phyloP scores from a whole-genome alignment of 169 alveolate genomes.

The Neospora caninum region DNA sequence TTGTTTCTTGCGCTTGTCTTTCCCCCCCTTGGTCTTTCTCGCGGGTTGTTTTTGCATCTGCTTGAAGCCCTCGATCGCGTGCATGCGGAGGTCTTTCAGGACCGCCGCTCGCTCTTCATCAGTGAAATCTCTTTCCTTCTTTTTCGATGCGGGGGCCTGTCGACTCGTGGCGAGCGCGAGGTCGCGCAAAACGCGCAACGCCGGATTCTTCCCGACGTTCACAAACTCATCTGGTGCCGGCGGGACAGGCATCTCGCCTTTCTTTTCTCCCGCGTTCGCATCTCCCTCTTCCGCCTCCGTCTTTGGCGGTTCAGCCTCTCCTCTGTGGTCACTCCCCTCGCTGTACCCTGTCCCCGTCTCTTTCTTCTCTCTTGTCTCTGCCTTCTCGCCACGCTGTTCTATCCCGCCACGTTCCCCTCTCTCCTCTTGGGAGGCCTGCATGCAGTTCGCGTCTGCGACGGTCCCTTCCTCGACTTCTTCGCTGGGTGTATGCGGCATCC shows the following conservation, averaged over 20 bases:
- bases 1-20: neutral
- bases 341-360: neutral
- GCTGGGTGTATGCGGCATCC: neutral
- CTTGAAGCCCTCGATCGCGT: neutral
- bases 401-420: neutral
- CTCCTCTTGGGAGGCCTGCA: neutral
- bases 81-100: neutral
- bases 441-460: neutral
- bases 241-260: neutral
- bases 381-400: neutral
- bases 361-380: neutral
- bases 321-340: neutral
- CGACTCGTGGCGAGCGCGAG: slow-evolving; percentile 27
- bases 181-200: neutral
- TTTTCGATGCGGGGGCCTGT: neutral
- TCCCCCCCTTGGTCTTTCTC: neutral
- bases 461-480: neutral
- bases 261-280: neutral
- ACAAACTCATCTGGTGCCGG: neutral
- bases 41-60: neutral
- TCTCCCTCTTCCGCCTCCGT: neutral
- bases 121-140: neutral
- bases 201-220: neutral
- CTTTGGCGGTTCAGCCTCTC: no score
- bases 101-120: slow-evolving; percentile 24